Percentiles rank a stretch among this genome's conserved stretches.
Conservation (phyloP, 1,139 yeast genomes). For the Debaryomycetaceae sp. region DNA sequence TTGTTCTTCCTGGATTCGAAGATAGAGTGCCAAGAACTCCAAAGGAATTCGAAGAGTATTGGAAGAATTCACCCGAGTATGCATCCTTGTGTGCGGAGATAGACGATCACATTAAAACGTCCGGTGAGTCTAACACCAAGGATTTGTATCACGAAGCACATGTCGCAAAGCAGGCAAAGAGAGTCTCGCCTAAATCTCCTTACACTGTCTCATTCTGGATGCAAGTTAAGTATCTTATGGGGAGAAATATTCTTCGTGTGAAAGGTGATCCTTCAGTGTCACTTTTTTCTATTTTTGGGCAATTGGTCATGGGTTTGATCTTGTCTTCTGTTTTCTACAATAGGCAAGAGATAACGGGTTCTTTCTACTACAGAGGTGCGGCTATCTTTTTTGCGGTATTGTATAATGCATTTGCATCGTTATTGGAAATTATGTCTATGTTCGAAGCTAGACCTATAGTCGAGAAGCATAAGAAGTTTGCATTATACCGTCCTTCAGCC, state of each 20-base stretch:
- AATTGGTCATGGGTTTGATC: constrained; percentile 29
- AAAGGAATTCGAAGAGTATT: constrained; percentile 20
- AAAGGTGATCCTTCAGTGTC: constrained; percentile 31
- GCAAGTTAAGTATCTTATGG: constrained; percentile 29
- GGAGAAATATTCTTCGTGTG: constrained; percentile 23
- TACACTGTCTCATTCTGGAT: constrained; percentile 31
- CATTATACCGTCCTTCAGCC: constrained; percentile 65
- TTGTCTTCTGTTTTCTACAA: constrained; percentile 52
- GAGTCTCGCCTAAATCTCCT: constrained; percentile 22
- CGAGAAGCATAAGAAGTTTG: constrained; percentile 59
- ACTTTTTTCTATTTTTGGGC: constrained; percentile 22
- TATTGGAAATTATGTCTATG: constrained; percentile 55
- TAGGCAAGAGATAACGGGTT: constrained; percentile 42
- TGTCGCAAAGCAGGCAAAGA: constrained; percentile 27
- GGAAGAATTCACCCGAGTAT: constrained; percentile 22
- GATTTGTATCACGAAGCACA: constrained; percentile 19
- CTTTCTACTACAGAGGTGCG: constrained; percentile 58
- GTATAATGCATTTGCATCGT: constrained; percentile 54
- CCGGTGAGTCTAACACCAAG: constrained; percentile 6
- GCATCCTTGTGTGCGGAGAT: constrained; percentile 13
- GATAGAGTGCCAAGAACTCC: constrained; percentile 24
- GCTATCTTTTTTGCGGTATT: constrained; percentile 54
- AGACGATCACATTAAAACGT: constrained; percentile 13
- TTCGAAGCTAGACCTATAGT: constrained; percentile 58
- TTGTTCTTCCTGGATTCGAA: constrained; percentile 47